phyloP scores from a whole-genome alignment of 106 monocot genomes.

The Dioscorea zingiberensis region DNA sequence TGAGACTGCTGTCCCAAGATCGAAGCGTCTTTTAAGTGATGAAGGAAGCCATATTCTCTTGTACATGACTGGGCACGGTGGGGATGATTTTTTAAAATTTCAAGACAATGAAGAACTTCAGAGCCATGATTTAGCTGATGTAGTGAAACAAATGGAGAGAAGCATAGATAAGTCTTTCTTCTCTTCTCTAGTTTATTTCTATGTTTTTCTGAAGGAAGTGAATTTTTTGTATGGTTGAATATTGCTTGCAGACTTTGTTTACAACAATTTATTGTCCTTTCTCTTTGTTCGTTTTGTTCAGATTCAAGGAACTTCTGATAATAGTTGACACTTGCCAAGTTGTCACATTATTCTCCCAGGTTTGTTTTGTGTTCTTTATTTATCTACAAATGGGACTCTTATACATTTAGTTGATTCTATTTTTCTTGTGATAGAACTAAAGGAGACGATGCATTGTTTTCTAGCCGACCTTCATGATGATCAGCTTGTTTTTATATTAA shows the following conservation, averaged over 20 bases:
- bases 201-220: background rate
- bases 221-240: background rate
- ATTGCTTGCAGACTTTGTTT: background rate
- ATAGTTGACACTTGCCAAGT: constrained; percentile 99
- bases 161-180: constrained; percentile 46
- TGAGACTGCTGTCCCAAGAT: constrained; percentile 91
- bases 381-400: background rate
- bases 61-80: constrained; percentile 98
- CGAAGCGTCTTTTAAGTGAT: constrained; percentile 91
- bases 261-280: background rate
- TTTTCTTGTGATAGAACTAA: too few relatives aligned
- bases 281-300: constrained; percentile 13
- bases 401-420: too few relatives aligned
- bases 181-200: background rate
- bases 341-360: constrained; percentile 96
- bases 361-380: constrained; percentile 15
- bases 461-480: too few relatives aligned
- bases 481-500: too few relatives aligned
- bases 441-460: too few relatives aligned
- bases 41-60: constrained; percentile 94
- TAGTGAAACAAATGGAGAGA: constrained; percentile 97
- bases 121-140: constrained; percentile 99
- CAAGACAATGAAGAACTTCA: constrained; percentile 96
- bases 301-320: constrained; percentile 96
- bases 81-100: constrained; percentile 96